Evolutionary conservation across 495 filamentous ascomycete genomes (phyloP), one percentile per base, ranked within the genome.

Genomic region (Penicillium chermesinum): DNA sequence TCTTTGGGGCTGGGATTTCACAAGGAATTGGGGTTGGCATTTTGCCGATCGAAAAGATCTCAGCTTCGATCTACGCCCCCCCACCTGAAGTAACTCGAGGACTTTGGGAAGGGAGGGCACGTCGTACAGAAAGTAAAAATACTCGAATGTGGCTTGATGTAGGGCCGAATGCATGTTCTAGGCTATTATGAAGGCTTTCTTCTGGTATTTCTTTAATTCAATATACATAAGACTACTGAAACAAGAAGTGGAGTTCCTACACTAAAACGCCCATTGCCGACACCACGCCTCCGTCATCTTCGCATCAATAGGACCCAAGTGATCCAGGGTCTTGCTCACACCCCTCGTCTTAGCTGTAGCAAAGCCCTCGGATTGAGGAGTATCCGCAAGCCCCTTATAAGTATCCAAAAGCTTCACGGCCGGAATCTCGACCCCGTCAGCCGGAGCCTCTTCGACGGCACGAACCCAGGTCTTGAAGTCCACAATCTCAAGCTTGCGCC

Each of bases 271-370:
- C 57, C 57, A 59, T 47, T 59, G 57, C 35, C 34, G 16, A 47
- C 48, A 55, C 61, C 61, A 64, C 34, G 40, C 38, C 48, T 46
- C 45, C 55, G 59, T 64, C 50, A 58, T 47, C 27, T 39, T 53
- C n/a, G 38, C 46, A 17, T 41, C 34, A 10, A 64, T 55, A n/a
- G 47, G 37, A 33, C 36, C 47, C 48, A 64, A 43, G 4, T 16
- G 16, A 2, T 38, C 19, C 52, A 62, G 38, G 0, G 58, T 62
- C 15, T 33, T 6, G 38, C 61, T 64, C 14, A 7, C 44, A 39
- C 14, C 8, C 34, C 42, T 38, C 42, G 61, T 55, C 19, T 27
- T n/a, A 39, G 14, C 27, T 1, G 54, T 58, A 30, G 49, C 50
- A 14, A 57, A 52, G n/a, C 46, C 46, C 18, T 17, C 38, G 30